Evolutionary conservation across 306 rosid genomes (phyloP).

Genomic region (Leucaena leucocephala): DNA sequence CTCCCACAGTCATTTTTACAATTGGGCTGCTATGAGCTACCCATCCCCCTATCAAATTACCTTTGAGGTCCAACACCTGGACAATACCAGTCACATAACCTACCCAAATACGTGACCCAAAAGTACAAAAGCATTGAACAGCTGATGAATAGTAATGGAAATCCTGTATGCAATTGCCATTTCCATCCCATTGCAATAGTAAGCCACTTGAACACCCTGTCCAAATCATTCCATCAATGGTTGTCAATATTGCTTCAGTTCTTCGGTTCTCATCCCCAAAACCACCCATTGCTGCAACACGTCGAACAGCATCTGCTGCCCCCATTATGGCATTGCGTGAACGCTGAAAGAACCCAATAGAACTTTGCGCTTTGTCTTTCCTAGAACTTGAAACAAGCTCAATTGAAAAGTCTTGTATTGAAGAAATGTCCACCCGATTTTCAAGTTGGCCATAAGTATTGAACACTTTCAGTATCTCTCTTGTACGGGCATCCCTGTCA

Average conservation of each 20-base stretch:
- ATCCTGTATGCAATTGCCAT: conserved; percentile 87
- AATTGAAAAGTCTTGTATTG: conserved; percentile 64
- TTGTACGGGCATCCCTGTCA: conserved; percentile 87
- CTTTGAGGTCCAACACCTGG: conserved; percentile 81
- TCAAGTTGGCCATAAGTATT: conserved; percentile 87
- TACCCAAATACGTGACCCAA: conserved; percentile 84
- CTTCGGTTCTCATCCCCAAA: conserved; percentile 90
- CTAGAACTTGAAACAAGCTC: conserved; percentile 64
- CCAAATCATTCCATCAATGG: conserved; percentile 92
- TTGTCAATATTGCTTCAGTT: conserved; percentile 72
- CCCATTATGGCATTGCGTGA: conserved; percentile 95
- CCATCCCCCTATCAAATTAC: conserved; percentile 84
- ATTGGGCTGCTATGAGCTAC: conserved; percentile 83
- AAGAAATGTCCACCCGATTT: conserved; percentile 68
- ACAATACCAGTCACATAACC: conserved; percentile 80
- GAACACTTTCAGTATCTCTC: conserved; percentile 88
- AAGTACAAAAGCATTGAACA: conserved; percentile 84
- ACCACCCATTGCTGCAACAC: conserved; percentile 86
- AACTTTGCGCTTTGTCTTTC: conserved; percentile 76
- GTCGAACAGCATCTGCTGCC: conserved; percentile 97
- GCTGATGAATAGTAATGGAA: conserved; percentile 66
- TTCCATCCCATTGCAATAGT: conserved; percentile 90
- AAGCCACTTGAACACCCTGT: conserved; percentile 87
- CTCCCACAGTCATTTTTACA: conserved; percentile 68
- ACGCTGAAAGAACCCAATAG: conserved; percentile 93